These are phyloP conservation scores for Aspergillus sclerotioniger DNA, from an alignment of 495 filamentous ascomycete species.

Conservation along the genomic window DNA sequence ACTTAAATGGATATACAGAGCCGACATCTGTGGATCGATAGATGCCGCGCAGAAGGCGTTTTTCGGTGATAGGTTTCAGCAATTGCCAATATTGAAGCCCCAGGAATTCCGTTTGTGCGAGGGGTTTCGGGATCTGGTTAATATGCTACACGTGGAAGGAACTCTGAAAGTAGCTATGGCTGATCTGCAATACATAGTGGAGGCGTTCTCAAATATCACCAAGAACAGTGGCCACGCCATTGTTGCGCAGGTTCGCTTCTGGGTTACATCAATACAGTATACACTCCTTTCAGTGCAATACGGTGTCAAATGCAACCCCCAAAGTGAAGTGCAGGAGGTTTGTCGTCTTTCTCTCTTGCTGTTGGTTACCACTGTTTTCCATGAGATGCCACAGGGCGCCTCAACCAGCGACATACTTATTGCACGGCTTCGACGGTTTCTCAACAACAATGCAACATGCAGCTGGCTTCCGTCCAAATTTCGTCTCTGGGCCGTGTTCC, in stretches of 20 bases:
- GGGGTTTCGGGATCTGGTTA: not conserved
- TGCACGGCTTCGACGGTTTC: not conserved
- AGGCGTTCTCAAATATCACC: not conserved
- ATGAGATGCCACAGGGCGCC: not conserved
- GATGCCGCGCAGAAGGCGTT: not conserved
- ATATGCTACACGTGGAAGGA: not conserved
- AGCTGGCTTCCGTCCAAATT: not conserved
- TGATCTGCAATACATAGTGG: not conserved
- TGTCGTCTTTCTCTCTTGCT: not conserved
- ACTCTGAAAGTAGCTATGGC: not conserved
- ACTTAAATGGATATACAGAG: not conserved
- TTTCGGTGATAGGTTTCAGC: not conserved
- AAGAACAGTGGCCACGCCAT: not conserved
- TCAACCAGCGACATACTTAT: not conserved
- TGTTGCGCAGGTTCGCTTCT: slow-evolving; percentile 1
- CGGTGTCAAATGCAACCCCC: not conserved
- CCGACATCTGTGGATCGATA: slow-evolving; percentile 4
- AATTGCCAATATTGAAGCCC: not conserved
- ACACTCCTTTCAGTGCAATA: not conserved
- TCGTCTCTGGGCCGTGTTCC: not conserved
- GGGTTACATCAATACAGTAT: slow-evolving; percentile 1
- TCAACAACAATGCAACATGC: not conserved
- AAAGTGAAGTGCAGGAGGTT: not conserved
- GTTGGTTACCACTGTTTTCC: not conserved
- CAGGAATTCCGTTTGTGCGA: not conserved